Conservation (phyloP, 495 filamentous ascomycete species). For the Penicillium silybi region DNA sequence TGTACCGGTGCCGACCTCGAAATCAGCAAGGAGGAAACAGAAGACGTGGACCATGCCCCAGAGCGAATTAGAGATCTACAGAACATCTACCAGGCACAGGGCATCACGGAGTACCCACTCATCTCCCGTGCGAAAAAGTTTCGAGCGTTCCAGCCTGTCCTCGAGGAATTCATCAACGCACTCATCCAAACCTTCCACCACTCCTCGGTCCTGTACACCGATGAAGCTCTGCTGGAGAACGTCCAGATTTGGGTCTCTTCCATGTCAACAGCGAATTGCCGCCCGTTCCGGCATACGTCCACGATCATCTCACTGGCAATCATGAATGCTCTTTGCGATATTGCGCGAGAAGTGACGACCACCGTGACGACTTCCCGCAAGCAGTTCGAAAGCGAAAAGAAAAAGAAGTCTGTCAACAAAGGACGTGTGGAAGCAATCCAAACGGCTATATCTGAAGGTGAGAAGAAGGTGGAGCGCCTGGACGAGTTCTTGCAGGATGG, state of each 20-base stretch:
- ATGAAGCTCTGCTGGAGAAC: constrained; percentile 74
- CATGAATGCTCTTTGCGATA: constrained; percentile 61
- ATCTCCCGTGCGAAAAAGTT: constrained; percentile 71
- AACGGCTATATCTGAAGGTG: constrained; percentile 60
- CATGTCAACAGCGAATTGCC: constrained; percentile 76
- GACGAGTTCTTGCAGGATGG: constrained; percentile 71
- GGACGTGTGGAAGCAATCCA: constrained; percentile 65
- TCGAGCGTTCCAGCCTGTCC: constrained; percentile 65
- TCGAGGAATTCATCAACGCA: constrained; percentile 74
- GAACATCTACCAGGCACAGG: constrained; percentile 72
- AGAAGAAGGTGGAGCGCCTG: constrained; percentile 57
- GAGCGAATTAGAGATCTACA: constrained; percentile 71
- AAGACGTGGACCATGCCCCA: constrained; percentile 76
- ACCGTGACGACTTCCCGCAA: constrained; percentile 70
- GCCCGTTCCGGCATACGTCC: constrained; percentile 90
- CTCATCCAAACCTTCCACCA: constrained; percentile 72
- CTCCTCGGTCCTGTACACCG: constrained; percentile 69
- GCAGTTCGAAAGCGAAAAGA: constrained; percentile 76
- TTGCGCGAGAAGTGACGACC: constrained; percentile 60
- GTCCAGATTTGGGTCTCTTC: constrained; percentile 78
- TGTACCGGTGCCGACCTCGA: constrained; percentile 74
- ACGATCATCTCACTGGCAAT: constrained; percentile 76
- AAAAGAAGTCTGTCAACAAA: constrained; percentile 74
- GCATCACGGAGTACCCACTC: constrained; percentile 87
- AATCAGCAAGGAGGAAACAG: constrained; percentile 72